Conservation (phyloP, 2,329 filamentous ascomycete genomes). For the Colletotrichum tamarilloi region DNA sequence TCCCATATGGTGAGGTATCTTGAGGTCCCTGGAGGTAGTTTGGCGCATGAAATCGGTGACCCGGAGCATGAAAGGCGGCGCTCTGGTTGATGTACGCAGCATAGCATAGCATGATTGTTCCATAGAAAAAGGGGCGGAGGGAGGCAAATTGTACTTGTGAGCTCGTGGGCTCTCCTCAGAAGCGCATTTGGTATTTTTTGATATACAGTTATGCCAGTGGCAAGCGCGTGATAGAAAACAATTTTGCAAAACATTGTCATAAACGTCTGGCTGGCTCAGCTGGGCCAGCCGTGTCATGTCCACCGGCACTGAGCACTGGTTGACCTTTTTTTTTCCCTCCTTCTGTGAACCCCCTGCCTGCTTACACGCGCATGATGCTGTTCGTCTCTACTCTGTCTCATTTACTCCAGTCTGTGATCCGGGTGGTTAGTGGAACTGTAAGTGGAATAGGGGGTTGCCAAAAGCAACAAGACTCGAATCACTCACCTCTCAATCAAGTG, state of each 20-base stretch:
- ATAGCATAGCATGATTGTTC: not conserved
- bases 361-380: not conserved
- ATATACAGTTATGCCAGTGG: slow-evolving; percentile 23
- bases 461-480: not conserved
- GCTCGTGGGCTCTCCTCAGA: slow-evolving; percentile 12
- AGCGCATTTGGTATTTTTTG: slow-evolving; percentile 27
- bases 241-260: not conserved
- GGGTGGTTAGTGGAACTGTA: slow-evolving; percentile 64
- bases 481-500: slow-evolving; percentile 95
- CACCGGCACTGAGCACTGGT: not conserved
- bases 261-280: not conserved
- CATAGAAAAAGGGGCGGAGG: not conserved
- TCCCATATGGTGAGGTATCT: no score
- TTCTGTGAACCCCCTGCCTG: not conserved
- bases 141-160: not conserved
- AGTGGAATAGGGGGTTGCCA: not conserved
- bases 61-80: not conserved
- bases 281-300: not conserved
- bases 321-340: not conserved
- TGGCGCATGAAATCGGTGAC: not conserved
- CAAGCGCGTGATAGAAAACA: not conserved
- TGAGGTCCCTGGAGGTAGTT: no score
- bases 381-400: not conserved
- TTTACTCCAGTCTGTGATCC: slow-evolving; percentile 65
- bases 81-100: not conserved